A percentile compares a stretch with the other conserved stretches of the same genome.
phyloP scores from a whole-genome alignment of 2,329 filamentous ascomycete species.

The Colletotrichum endophyticum region DNA sequence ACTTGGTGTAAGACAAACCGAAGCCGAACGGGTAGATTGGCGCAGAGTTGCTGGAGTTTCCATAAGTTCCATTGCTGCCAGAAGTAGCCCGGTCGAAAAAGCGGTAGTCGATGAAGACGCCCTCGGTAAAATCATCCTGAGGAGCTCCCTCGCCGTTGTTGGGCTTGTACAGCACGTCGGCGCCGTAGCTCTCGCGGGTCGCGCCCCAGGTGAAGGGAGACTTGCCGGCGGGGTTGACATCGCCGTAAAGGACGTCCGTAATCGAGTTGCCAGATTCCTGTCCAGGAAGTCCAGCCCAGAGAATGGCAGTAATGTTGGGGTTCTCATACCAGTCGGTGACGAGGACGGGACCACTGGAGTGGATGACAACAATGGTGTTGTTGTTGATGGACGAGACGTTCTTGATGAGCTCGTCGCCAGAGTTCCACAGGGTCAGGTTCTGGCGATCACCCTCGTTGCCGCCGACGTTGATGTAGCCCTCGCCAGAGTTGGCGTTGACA shows the following conservation, averaged over 20 bases:
- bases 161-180: constrained; percentile 68
- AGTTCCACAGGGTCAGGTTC: constrained; percentile 89
- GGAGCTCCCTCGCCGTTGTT: constrained; percentile 72
- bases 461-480: constrained; percentile 84
- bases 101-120: constrained; percentile 82
- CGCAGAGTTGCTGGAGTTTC: constrained; percentile 39
- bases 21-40: constrained; percentile 84
- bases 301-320: constrained; percentile 81
- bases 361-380: constrained; percentile 92
- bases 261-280: constrained; percentile 84
- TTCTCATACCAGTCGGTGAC: constrained; percentile 76
- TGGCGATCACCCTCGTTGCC: constrained; percentile 88
- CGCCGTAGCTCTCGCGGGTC: constrained; percentile 70
- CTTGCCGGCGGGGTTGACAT: constrained; percentile 77
- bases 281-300: constrained; percentile 83
- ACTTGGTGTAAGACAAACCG: constrained; percentile 81
- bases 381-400: constrained; percentile 78
- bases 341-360: constrained; percentile 81
- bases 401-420: constrained; percentile 80
- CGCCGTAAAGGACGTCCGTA: constrained; percentile 83
- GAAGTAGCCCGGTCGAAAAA: constrained; percentile 69
- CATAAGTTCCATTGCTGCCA: constrained; percentile 22
- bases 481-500: constrained; percentile 84
- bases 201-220: constrained; percentile 82
- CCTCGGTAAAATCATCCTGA: constrained; percentile 77